Evolutionary conservation across 306 rosid species (phyloP).

Genomic region (Pyrus pyrifolia): DNA sequence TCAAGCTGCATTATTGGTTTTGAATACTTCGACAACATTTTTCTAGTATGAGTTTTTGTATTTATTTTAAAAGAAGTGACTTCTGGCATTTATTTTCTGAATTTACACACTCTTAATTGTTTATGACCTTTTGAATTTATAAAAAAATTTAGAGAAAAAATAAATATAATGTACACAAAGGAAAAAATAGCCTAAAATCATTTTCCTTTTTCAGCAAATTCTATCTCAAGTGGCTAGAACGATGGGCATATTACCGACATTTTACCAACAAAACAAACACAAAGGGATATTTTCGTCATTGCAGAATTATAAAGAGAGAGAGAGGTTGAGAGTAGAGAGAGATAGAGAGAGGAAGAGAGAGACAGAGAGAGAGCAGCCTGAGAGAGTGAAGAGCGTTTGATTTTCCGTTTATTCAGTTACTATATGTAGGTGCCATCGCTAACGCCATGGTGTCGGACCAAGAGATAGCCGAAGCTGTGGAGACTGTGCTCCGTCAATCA

Average conservation of each 20-base stretch:
- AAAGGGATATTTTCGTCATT: slow-evolving; percentile 35
- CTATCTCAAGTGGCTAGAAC: neutral
- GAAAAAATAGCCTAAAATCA: too few species aligned
- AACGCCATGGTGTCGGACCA: slow-evolving; percentile 61
- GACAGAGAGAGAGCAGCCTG: slow-evolving; percentile 10
- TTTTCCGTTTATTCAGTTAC: slow-evolving; percentile 47
- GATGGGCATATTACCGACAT: neutral
- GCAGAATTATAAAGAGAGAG: slow-evolving; percentile 37
- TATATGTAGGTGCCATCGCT: slow-evolving; percentile 28
- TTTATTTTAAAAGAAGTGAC: too few species aligned
- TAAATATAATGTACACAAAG: too few species aligned
- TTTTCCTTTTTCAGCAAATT: neutral
- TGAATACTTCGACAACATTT: too few species aligned
- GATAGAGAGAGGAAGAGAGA: slow-evolving; percentile 19
- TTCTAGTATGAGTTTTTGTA: too few species aligned
- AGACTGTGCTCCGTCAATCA: slow-evolving; percentile 53
- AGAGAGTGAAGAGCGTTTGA: slow-evolving; percentile 25
- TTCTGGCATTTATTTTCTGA: too few species aligned
- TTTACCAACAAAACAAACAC: neutral
- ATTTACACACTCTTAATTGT: too few species aligned
- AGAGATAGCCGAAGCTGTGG: slow-evolving; percentile 65
- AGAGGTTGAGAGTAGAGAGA: slow-evolving; percentile 21
- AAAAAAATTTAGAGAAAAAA: too few species aligned
- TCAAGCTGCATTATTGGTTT: too few species aligned
- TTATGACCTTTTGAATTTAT: too few species aligned